Evolutionary conservation across 2,329 filamentous ascomycete genomes (phyloP), one percentile per base, ranked within the genome.

Genomic region (Orbilia quercus): DNA sequence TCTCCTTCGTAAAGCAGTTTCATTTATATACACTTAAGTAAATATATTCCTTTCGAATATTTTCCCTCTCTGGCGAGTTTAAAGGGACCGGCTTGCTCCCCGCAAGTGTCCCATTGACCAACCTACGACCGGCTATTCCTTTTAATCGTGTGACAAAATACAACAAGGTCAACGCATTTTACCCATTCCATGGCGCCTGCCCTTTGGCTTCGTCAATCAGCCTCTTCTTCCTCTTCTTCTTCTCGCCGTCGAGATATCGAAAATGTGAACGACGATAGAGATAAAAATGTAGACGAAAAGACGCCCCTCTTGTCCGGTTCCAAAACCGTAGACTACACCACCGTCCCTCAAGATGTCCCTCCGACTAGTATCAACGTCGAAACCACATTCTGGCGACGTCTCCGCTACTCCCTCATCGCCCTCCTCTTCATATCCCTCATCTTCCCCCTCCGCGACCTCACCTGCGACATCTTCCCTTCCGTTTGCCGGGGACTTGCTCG

Each of bases 151-250:
- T 20, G 31, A 51, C 12, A 66, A 57, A 57, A 55, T 73, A 44
- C 60, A 66, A 73, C 69, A 66, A n/a, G n/a, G 42, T 55, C 69
- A 73, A 73, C 69, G 20, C 67, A 63, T 36, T 18, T 12, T 20
- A n/a, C 2, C 12, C 34, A 18, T 18, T 60, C 38, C 22, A 73
- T 73, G 69, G 69, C 67, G 38, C 48, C 50, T 47, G 47, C 69
- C 34, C 47, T 65, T 20, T 73, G 62, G 53, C 34, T 73, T 12
- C 60, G 69, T 34, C 38, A 66, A 50, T 23, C 51, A 25, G 25
- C 53, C 12, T 55, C 64, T 16, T 14, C 47, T 22, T 36, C 55
- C 25, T 50, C 65, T 11, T 25, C 14, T 31, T 42, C 45, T 20
- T 23, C 42, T 2, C 45, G 18, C 6, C 36, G 9, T 31, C 57